Evolutionary conservation across 2,329 filamentous ascomycete species (phyloP).

Genomic region (Akanthomyces uredinophilus): DNA sequence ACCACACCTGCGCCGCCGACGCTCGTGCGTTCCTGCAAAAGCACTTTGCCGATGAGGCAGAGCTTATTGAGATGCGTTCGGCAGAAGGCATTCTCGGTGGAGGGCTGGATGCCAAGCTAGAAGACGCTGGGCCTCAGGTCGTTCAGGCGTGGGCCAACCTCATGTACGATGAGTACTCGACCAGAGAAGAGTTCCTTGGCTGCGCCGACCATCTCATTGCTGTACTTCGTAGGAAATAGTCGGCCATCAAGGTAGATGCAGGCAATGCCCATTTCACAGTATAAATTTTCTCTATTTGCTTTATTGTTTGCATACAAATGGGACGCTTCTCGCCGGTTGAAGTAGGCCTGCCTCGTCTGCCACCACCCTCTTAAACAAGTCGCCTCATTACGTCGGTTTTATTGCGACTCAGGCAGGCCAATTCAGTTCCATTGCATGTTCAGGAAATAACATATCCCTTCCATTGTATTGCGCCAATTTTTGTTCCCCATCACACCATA

Average conservation of each 20-base stretch:
- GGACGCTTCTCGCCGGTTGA: conserved; percentile 8
- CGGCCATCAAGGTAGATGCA: background rate
- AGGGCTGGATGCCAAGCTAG: conserved; percentile 14
- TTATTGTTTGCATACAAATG: conserved; percentile 14
- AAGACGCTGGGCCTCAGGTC: background rate
- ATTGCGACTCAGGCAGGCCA: background rate
- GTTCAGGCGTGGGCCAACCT: conserved; percentile 6
- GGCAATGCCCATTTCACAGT: background rate
- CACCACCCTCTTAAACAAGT: conserved; percentile 4
- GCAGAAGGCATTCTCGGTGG: conserved; percentile 17
- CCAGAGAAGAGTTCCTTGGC: conserved; percentile 14
- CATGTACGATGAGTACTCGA: conserved; percentile 14
- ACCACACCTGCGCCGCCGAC: conserved; percentile 9
- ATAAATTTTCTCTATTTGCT: conserved; percentile 13
- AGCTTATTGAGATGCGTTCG: conserved; percentile 15
- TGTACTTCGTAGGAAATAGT: conserved; percentile 1
- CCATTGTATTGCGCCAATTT: conserved; percentile 15
- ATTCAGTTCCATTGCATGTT: conserved; percentile 2
- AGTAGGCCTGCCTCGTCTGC: background rate
- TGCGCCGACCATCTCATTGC: conserved; percentile 15
- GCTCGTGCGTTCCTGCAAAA: conserved; percentile 5
- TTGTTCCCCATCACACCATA: conserved; percentile 14
- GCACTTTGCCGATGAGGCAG: conserved; percentile 13
- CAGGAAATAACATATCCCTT: conserved; percentile 8
- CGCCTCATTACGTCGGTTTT: conserved; percentile 7